These are phyloP conservation scores for Spergularia azorica DNA, from an alignment of 179 eudicot species.

Conservation along the genomic window DNA sequence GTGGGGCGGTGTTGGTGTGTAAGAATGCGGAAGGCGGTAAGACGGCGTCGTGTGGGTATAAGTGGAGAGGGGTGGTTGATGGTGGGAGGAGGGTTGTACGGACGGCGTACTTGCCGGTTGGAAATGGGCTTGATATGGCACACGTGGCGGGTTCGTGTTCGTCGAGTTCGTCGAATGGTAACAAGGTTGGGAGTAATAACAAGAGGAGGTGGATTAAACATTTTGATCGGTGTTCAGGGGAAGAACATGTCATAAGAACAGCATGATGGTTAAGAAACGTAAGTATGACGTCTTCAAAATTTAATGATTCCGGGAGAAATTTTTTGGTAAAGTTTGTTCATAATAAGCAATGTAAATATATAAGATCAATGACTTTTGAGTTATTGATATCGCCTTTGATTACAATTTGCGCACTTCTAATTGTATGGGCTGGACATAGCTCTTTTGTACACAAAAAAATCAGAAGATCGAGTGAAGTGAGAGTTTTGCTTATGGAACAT, in stretches of 20 bases:
- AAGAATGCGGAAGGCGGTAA: constrained; percentile 53
- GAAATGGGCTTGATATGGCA: constrained; percentile 80
- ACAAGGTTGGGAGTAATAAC: constrained; percentile 5
- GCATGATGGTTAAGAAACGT: neutral
- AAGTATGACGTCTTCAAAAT: neutral
- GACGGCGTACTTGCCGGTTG: constrained; percentile 77
- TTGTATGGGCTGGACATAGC: constrained; percentile 8
- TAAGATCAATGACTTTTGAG: constrained; percentile 3
- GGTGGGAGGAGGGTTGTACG: constrained; percentile 59
- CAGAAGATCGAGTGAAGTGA: neutral
- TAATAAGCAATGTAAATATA: neutral
- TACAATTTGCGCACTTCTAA: neutral
- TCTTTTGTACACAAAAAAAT: neutral
- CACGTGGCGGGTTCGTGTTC: constrained; percentile 55
- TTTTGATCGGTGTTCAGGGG: constrained; percentile 64
- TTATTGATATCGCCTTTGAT: neutral
- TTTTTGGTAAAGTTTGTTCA: neutral
- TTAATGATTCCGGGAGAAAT: neutral
- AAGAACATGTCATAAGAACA: constrained; percentile 61
- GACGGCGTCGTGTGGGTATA: constrained; percentile 38
- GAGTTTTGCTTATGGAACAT: constrained; percentile 7
- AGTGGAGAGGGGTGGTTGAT: constrained; percentile 61
- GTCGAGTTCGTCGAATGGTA: constrained; percentile 6
- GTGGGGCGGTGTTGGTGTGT: constrained; percentile 82
- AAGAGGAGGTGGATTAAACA: constrained; percentile 70